phyloP scores from a whole-genome alignment of 768 basidiomycete species.

The Podaxis rugospora region DNA sequence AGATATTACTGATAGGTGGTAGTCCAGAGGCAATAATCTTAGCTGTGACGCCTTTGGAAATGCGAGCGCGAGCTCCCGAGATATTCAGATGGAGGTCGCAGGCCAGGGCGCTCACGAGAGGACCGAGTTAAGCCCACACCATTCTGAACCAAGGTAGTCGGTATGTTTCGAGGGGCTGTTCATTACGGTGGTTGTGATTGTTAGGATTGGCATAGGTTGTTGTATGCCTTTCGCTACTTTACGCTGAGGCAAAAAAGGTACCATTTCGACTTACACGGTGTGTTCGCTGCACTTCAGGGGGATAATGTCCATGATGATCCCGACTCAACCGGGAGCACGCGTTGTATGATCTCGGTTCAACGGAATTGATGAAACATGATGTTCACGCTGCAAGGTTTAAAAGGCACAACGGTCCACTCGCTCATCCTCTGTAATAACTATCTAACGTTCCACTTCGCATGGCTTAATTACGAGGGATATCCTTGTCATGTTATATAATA shows the following conservation, averaged over 20 bases:
- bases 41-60: not conserved
- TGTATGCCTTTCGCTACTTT: not conserved
- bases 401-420: not conserved
- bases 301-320: not conserved
- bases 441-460: not conserved
- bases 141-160: no score
- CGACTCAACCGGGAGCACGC: not conserved
- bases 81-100: not conserved
- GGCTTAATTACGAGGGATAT: no score
- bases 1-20: constrained; percentile 4
- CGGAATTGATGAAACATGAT: not conserved
- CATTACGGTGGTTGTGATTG: not conserved
- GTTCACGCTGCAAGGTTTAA: not conserved
- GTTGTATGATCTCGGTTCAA: not conserved
- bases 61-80: not conserved
- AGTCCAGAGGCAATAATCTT: not conserved
- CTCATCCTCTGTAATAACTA: not conserved
- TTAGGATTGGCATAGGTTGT: not conserved
- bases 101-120: not conserved
- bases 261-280: constrained; percentile 3
- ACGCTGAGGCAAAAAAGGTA: not conserved
- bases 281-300: not conserved
- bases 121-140: not conserved
- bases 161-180: not conserved
- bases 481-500: not conserved